Conservation (phyloP, 2,329 filamentous ascomycete genomes). For the Ophiocordyceps camponoti-rufipedis region DNA sequence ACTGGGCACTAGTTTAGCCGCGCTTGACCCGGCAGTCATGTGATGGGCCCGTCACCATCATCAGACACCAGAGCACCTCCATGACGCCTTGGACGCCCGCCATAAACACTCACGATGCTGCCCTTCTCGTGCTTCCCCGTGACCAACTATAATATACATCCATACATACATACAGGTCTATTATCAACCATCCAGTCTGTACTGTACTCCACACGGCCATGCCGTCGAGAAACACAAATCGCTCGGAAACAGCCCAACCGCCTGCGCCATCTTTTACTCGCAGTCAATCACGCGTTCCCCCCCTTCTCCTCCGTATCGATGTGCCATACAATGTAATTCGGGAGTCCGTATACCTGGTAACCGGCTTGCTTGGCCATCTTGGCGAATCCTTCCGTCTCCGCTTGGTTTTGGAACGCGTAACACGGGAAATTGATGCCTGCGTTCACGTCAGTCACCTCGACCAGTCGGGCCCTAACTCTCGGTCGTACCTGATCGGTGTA, state of each 20-base stretch:
- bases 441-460: background rate
- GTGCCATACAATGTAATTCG: constrained; percentile 98
- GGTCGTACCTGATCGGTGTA: constrained; percentile 67
- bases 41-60: constrained; percentile 6
- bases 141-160: too few relatives aligned
- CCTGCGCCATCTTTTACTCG: background rate
- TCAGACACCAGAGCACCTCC: too few relatives aligned
- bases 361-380: constrained; percentile 97
- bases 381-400: constrained; percentile 95
- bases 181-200: too few relatives aligned
- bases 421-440: constrained; percentile 91
- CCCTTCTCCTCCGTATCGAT: constrained; percentile 92
- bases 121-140: too few relatives aligned
- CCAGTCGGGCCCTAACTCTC: too few relatives aligned
- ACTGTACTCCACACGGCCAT: too few relatives aligned
- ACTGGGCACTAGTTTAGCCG: constrained; percentile 7
- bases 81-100: too few relatives aligned
- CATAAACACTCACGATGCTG: too few relatives aligned
- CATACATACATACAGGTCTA: too few relatives aligned
- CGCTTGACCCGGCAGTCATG: constrained; percentile 12
- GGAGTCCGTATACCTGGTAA: constrained; percentile 78
- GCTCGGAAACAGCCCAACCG: background rate
- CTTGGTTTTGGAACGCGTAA: constrained; percentile 96
- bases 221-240: background rate
- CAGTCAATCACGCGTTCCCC: constrained; percentile 41